Base-by-base conservation (phyloP, 164 flowering plant species). In the Brasenia schreberi region DNA sequence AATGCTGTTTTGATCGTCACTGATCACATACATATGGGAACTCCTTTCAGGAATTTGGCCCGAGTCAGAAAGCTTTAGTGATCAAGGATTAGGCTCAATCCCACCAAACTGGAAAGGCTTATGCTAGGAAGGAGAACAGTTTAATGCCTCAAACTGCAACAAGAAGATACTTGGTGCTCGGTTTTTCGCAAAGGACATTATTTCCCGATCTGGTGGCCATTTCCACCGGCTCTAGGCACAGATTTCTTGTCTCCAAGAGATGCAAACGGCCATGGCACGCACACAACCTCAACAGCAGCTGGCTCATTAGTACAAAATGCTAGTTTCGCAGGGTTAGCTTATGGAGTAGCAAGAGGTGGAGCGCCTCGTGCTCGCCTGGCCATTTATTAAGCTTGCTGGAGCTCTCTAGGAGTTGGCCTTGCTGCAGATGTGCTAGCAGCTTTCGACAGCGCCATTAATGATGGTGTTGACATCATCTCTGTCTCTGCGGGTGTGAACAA, bases 141-240 rank as follows among this genome's bases (percentile, higher is more conserved):
- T 69, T 61, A 69, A 69, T 12, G 49, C 71, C 5, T 16, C 71
- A 18, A 11, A 63, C 39, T 69, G 71, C 62, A 23, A 64, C 78
- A 80, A 81, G 76, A 83, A 81, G 72, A 73, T 83, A n/a, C 78
- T 83, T 42, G 84, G 87, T 42, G 83, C 84, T 16, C 77, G 83
- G 10, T 81, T 78, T 77, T 81, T 76, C 59, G 33, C 68, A 5
- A 79, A 77, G 70, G 85, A 85, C n/a, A 49, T 49, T 14, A 49
- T 3, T 49, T 9, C 56, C 56, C 58, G 78, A 78, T 61, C 72
- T 67, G 23, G 84, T 11, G 59, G 64, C 77, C 5, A 66, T 74
- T 14, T 27, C 61, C 76, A 42, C 68, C 68, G 56, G 75, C 43
- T 7, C 59, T 42, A 52, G 60, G 69, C 27, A 4, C 27, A 18